Conservation (phyloP, 768 basidiomycete genomes). For the Mycena chlorophos region DNA sequence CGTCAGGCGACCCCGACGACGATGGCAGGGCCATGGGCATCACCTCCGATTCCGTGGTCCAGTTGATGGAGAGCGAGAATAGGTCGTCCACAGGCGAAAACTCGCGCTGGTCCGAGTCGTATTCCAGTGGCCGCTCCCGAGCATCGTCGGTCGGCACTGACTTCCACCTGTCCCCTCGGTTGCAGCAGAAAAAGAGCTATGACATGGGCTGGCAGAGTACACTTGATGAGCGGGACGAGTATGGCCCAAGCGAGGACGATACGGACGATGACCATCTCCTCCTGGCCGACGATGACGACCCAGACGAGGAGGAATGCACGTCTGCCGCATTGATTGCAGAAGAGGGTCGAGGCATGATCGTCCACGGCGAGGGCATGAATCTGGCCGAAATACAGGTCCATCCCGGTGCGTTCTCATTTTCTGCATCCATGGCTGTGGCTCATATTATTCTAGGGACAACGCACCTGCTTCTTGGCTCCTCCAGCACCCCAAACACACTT, state of each 20-base stretch:
- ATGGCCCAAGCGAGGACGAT: constrained; percentile 57
- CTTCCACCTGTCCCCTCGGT: constrained; percentile 46
- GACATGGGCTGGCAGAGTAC: constrained; percentile 69
- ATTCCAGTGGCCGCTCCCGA: constrained; percentile 66
- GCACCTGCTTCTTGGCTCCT: constrained; percentile 87
- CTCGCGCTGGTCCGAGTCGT: constrained; percentile 72
- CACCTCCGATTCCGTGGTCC: constrained; percentile 64
- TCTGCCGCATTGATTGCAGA: constrained; percentile 79
- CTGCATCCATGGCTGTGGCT: neutral
- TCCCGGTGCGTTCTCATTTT: constrained; percentile 57
- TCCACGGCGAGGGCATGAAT: constrained; percentile 64
- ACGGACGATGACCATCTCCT: constrained; percentile 47
- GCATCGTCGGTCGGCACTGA: constrained; percentile 61
- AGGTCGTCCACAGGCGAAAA: constrained; percentile 55
- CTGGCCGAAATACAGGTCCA: constrained; percentile 64
- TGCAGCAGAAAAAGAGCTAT: constrained; percentile 70
- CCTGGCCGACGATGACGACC: constrained; percentile 50
- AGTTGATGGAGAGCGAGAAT: constrained; percentile 57
- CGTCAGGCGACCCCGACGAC: constrained; percentile 61
- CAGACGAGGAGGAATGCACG: constrained; percentile 67
- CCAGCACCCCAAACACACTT: constrained; percentile 73
- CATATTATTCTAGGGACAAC: constrained; percentile 71
- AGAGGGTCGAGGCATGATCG: constrained; percentile 82
- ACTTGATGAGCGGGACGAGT: constrained; percentile 71
- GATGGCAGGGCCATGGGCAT: constrained; percentile 55